Evolutionary conservation across 306 rosid genomes (phyloP).

Genomic region (Acmispon strigosus): DNA sequence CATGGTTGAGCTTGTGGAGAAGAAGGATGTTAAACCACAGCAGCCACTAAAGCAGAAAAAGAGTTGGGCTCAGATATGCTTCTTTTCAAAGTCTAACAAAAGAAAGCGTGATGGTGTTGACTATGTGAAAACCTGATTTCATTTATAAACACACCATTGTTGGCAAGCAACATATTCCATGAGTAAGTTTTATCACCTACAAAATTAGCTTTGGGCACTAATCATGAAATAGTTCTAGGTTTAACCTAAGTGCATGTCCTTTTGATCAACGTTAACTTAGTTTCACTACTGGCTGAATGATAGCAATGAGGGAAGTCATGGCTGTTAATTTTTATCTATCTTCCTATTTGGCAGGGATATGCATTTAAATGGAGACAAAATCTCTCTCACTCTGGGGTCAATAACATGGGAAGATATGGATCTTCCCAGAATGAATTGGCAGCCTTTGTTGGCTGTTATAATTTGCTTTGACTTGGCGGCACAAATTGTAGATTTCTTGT

Average conservation of each 20-base stretch:
- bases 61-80: constrained; percentile 74
- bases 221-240: not conserved
- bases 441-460: constrained; percentile 27
- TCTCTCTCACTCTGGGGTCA: constrained; percentile 19
- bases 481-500: constrained; percentile 42
- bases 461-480: constrained; percentile 33
- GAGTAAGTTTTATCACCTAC: constrained; percentile 35
- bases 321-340: constrained; percentile 23
- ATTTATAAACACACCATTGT: not conserved
- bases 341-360: constrained; percentile 29
- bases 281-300: constrained; percentile 16
- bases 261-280: not conserved
- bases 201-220: constrained; percentile 3
- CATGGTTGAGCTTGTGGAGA: constrained; percentile 62
- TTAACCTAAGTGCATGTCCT: not conserved
- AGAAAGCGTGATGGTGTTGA: constrained; percentile 57
- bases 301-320: constrained; percentile 9
- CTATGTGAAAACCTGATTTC: constrained; percentile 48
- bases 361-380: constrained; percentile 15
- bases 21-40: constrained; percentile 44
- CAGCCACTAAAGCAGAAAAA: constrained; percentile 59
- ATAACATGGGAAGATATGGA: constrained; percentile 18
- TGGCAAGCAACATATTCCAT: constrained; percentile 17
- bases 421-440: constrained; percentile 23
- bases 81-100: constrained; percentile 63